phyloP scores from a whole-genome alignment of 768 basidiomycete species.

The Dendrothele bispora region DNA sequence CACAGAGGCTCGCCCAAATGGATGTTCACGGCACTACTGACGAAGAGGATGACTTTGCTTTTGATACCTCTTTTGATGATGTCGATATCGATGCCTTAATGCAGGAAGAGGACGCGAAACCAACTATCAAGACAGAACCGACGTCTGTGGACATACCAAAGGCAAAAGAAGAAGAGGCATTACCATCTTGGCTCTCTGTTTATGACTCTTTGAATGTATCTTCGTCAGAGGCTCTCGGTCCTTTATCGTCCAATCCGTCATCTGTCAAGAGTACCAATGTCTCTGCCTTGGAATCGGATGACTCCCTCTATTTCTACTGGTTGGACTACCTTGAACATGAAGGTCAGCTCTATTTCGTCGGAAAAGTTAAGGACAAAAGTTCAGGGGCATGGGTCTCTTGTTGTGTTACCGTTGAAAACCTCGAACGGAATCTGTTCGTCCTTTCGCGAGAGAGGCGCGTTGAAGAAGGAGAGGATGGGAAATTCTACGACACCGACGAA shows the following conservation, averaged over 20 bases:
- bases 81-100: slow-evolving; percentile 64
- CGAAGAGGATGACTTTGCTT: slow-evolving; percentile 45
- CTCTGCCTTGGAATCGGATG: slow-evolving; percentile 78
- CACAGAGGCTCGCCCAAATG: slow-evolving; percentile 56
- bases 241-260: slow-evolving; percentile 33
- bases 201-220: slow-evolving; percentile 71
- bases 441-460: slow-evolving; percentile 73
- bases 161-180: slow-evolving; percentile 46
- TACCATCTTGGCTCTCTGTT: slow-evolving; percentile 70
- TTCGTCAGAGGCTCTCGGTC: slow-evolving; percentile 60
- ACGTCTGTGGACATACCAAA: slow-evolving; percentile 27
- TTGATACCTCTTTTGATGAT: slow-evolving; percentile 47
- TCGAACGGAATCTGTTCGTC: slow-evolving; percentile 90
- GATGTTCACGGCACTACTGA: slow-evolving; percentile 59
- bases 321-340: slow-evolving; percentile 89
- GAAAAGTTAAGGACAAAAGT: slow-evolving; percentile 84
- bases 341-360: slow-evolving; percentile 85
- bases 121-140: slow-evolving; percentile 32
- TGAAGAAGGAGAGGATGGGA: slow-evolving; percentile 55
- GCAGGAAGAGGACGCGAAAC: slow-evolving; percentile 50
- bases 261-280: slow-evolving; percentile 39
- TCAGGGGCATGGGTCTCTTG: slow-evolving; percentile 76
- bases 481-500: slow-evolving; percentile 70
- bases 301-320: slow-evolving; percentile 92
- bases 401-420: slow-evolving; percentile 80